Evolutionary conservation across 352 stramenopile species (phyloP).

Genomic region (Pythium vanterpoolii): DNA sequence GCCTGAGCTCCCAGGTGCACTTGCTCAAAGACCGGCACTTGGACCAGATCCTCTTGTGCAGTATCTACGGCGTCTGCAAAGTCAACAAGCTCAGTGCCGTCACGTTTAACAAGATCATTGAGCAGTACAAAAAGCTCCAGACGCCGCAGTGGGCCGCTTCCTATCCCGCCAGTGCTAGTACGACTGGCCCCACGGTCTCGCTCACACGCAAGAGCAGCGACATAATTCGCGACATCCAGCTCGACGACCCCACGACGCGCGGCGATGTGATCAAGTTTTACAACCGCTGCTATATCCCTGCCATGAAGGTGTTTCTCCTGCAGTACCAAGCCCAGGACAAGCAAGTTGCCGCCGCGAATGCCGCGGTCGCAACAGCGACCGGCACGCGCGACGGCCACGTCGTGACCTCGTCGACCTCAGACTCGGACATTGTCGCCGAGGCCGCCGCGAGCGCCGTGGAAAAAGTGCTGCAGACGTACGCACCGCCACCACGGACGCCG

Average conservation of each 20-base stretch:
- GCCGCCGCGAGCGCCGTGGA: slow-evolving; percentile 68
- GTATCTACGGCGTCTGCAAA: slow-evolving; percentile 84
- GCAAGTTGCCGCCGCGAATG: slow-evolving; percentile 73
- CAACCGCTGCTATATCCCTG: slow-evolving; percentile 78
- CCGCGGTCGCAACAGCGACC: slow-evolving; percentile 42
- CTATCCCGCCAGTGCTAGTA: too few relatives aligned
- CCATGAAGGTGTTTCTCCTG: slow-evolving; percentile 85
- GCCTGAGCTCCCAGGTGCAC: slow-evolving; percentile 56
- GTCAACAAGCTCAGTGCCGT: slow-evolving; percentile 67
- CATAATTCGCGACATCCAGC: slow-evolving; percentile 76
- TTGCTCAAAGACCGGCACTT: slow-evolving; percentile 72
- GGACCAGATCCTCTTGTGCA: slow-evolving; percentile 81
- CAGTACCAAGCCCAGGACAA: slow-evolving; percentile 84
- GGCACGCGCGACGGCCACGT: slow-evolving; percentile 33
- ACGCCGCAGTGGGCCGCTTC: slow-evolving; percentile 34
- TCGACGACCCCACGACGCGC: slow-evolving; percentile 50
- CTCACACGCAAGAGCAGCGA: slow-evolving; percentile 46
- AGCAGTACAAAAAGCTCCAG: slow-evolving; percentile 72
- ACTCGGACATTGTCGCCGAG: slow-evolving; percentile 78
- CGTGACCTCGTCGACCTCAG: slow-evolving; percentile 51
- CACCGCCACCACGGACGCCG: slow-evolving; percentile 34
- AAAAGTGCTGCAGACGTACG: slow-evolving; percentile 53
- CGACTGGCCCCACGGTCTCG: too few relatives aligned
- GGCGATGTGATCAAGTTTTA: slow-evolving; percentile 91
- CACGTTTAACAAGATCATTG: slow-evolving; percentile 78